Evolutionary conservation across 352 stramenopile species (phyloP).

Genomic region (Phytophthora agathidicida): DNA sequence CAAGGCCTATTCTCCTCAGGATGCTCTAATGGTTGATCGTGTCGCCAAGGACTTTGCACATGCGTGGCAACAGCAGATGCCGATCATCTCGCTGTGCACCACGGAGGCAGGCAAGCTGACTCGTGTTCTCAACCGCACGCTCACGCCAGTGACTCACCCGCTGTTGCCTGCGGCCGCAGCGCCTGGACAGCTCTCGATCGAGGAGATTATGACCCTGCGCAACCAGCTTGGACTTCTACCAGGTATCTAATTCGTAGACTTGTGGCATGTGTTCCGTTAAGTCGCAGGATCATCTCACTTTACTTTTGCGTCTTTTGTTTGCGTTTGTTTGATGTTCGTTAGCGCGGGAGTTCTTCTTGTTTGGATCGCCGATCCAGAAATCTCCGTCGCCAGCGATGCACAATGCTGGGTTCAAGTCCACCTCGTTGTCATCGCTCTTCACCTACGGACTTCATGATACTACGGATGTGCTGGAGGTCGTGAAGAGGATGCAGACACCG

Average conservation of each 20-base stretch:
- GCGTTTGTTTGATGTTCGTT: constrained; percentile 19
- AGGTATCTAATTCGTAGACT: constrained; percentile 68
- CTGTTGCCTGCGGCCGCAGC: constrained; percentile 93
- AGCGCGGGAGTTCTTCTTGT: constrained; percentile 93
- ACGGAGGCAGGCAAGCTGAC: constrained; percentile 93
- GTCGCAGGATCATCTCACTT: constrained; percentile 32
- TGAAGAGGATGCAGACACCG: constrained; percentile 43
- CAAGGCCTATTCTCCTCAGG: constrained; percentile 80
- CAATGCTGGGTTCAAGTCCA: constrained; percentile 92
- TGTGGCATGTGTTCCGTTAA: constrained; percentile 22
- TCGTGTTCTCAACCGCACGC: constrained; percentile 94
- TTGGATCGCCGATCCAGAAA: constrained; percentile 96
- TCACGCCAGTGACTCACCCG: constrained; percentile 96
- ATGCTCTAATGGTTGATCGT: constrained; percentile 89
- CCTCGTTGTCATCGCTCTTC: constrained; percentile 83
- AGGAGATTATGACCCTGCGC: constrained; percentile 92
- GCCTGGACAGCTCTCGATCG: constrained; percentile 95
- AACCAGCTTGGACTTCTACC: constrained; percentile 80
- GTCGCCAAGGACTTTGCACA: constrained; percentile 58
- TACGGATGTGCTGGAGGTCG: constrained; percentile 47
- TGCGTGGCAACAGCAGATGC: constrained; percentile 80
- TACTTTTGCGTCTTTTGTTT: constrained; percentile 12
- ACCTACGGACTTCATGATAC: constrained; percentile 91
- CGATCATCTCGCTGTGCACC: constrained; percentile 94
- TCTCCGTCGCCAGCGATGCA: constrained; percentile 98